phyloP scores from a whole-genome alignment of 441 rosid genomes.

The Mallotus repandus region DNA sequence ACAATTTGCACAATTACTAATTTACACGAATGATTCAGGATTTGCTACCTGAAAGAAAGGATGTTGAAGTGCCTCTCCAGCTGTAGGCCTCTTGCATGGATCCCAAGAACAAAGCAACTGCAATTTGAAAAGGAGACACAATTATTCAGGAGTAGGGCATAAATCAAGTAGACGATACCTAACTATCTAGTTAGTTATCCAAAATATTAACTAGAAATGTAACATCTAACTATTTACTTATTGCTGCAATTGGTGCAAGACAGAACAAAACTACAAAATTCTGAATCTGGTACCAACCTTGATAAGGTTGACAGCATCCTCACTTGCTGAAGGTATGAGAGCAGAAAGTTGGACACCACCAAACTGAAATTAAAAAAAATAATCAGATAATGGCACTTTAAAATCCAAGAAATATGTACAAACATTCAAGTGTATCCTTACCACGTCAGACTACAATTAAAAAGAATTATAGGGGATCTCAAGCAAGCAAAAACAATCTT shows the following conservation, averaged over 20 bases:
- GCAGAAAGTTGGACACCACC: constrained; percentile 57
- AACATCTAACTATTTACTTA: background rate
- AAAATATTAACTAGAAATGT: background rate
- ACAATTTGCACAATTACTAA: background rate
- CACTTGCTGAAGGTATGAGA: constrained; percentile 72
- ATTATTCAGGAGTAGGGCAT: background rate
- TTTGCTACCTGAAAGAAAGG: constrained; percentile 81
- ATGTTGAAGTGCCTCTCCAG: constrained; percentile 86
- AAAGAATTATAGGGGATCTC: background rate
- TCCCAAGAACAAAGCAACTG: constrained; percentile 93
- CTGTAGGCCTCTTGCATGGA: constrained; percentile 80
- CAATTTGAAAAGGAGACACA: constrained; percentile 2
- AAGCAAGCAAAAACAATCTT: background rate
- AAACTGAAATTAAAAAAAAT: constrained; percentile 42
- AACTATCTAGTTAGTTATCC: background rate
- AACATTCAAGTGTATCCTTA: background rate
- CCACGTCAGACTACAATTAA: background rate
- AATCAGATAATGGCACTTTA: background rate
- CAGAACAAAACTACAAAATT: background rate
- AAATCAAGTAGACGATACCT: background rate
- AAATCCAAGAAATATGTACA: background rate
- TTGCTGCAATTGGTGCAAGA: too few relatives aligned
- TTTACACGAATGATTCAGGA: background rate
- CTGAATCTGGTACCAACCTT: constrained; percentile 39
- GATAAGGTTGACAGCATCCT: constrained; percentile 68